Evolutionary conservation across 2,329 filamentous ascomycete species (phyloP).

Genomic region (Clonostachys rhizophaga): DNA sequence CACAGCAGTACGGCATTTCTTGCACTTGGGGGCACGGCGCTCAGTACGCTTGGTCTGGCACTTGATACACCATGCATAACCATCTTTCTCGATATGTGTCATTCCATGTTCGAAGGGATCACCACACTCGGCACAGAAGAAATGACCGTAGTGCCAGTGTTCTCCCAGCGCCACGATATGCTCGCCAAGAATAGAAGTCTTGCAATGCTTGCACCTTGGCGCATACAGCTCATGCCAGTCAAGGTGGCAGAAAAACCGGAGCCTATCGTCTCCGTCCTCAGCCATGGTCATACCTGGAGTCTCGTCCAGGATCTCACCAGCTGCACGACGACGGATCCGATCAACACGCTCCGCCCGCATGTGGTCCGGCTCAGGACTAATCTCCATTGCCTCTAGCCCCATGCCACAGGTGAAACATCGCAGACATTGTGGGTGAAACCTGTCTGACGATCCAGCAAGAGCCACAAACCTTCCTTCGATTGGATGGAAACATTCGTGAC

Average conservation of each 20-base stretch:
- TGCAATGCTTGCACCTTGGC: slow-evolving; percentile 91
- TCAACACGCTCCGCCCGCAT: slow-evolving; percentile 67
- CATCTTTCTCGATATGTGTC: slow-evolving; percentile 86
- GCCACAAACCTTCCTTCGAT: slow-evolving; percentile 91
- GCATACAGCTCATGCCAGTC: slow-evolving; percentile 96
- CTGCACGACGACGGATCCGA: slow-evolving; percentile 60
- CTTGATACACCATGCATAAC: slow-evolving; percentile 92
- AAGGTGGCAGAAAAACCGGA: slow-evolving; percentile 95
- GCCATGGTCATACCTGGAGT: slow-evolving; percentile 58
- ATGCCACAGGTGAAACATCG: slow-evolving; percentile 84
- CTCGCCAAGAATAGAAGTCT: slow-evolving; percentile 92
- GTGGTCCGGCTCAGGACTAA: slow-evolving; percentile 83
- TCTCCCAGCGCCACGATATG: slow-evolving; percentile 88
- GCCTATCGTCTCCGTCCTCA: slow-evolving; percentile 67
- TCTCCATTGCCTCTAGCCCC: slow-evolving; percentile 88
- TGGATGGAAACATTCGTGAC: slow-evolving; percentile 76
- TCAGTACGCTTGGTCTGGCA: slow-evolving; percentile 93
- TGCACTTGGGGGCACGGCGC: slow-evolving; percentile 82
- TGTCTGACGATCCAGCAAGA: slow-evolving; percentile 64
- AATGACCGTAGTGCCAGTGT: slow-evolving; percentile 97
- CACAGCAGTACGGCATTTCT: slow-evolving; percentile 77
- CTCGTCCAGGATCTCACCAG: slow-evolving; percentile 56
- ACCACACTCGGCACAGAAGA: slow-evolving; percentile 98
- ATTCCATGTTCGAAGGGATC: slow-evolving; percentile 78
- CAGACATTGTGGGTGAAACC: slow-evolving; percentile 94